Conservation (phyloP, 225 moss, liverwort and hornwort genomes). For the Thuidium tamariscinum region DNA sequence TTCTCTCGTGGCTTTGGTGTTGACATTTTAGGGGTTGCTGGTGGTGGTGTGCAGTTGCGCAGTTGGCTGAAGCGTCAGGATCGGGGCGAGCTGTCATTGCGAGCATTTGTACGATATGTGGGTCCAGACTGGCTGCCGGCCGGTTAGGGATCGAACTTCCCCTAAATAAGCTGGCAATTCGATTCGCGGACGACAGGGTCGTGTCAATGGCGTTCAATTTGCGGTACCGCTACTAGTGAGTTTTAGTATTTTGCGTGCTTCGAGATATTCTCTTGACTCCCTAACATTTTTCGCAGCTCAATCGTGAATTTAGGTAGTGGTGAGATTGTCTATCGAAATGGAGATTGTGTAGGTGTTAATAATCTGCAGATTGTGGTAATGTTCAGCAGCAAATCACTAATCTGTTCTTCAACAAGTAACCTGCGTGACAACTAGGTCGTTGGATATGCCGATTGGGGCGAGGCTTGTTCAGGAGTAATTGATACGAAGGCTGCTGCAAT, state of each 20-base stretch:
- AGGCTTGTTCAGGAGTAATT: not conserved
- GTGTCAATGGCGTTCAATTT: not conserved
- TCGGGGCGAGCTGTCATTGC: not conserved
- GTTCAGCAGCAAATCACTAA: not conserved
- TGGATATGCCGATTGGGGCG: not conserved
- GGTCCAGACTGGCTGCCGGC: not conserved
- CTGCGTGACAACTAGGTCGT: not conserved
- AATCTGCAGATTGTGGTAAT: not conserved
- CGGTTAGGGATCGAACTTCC: not conserved
- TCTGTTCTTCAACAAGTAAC: not conserved
- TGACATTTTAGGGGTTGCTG: not conserved
- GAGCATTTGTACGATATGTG: not conserved
- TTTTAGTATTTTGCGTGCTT: not conserved
- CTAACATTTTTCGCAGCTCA: not conserved
- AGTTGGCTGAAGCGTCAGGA: not conserved
- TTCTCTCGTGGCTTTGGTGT: not conserved
- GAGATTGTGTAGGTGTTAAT: not conserved
- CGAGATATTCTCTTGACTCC: not conserved
- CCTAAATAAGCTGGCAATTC: not conserved
- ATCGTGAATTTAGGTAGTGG: not conserved
- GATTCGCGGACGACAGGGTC: not conserved
- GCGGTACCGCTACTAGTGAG: not conserved
- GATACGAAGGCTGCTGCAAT: not conserved
- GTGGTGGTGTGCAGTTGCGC: not conserved
- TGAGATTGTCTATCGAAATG: not conserved